Evolutionary conservation across 2,329 filamentous ascomycete genomes (phyloP).

Genomic region (Fusarium miscanthi): DNA sequence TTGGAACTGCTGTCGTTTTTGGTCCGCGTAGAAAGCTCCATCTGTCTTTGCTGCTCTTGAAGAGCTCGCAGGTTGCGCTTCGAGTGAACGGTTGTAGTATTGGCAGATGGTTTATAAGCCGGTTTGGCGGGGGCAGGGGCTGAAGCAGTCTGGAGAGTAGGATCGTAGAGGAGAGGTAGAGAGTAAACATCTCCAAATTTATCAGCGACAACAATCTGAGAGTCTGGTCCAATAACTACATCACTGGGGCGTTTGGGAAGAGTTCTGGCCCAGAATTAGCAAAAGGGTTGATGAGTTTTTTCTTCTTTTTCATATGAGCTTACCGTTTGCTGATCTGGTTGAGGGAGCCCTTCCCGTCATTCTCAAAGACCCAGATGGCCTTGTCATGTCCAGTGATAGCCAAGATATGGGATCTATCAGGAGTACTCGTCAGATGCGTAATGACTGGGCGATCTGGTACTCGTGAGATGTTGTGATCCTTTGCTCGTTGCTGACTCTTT

Average conservation of each 20-base stretch:
- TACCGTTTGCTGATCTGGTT: slow-evolving; percentile 78
- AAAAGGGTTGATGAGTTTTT: not conserved
- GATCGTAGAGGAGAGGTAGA: slow-evolving; percentile 69
- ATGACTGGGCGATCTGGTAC: slow-evolving; percentile 71
- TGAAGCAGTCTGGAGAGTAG: slow-evolving; percentile 24
- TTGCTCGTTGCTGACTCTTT: slow-evolving; percentile 37
- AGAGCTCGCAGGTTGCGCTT: slow-evolving; percentile 71
- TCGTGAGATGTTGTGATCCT: slow-evolving; percentile 42
- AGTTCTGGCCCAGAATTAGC: slow-evolving; percentile 60
- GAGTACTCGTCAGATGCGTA: slow-evolving; percentile 73
- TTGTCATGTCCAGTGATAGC: slow-evolving; percentile 94
- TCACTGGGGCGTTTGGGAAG: slow-evolving; percentile 93
- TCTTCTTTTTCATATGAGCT: not conserved
- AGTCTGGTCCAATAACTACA: slow-evolving; percentile 75
- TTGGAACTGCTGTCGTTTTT: slow-evolving; percentile 46
- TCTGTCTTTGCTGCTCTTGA: slow-evolving; percentile 65
- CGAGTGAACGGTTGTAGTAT: slow-evolving; percentile 71
- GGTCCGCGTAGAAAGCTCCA: slow-evolving; percentile 47
- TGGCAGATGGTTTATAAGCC: slow-evolving; percentile 62
- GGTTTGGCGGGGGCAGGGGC: slow-evolving; percentile 43
- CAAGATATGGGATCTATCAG: slow-evolving; percentile 74
- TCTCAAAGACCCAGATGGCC: slow-evolving; percentile 82
- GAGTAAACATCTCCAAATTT: slow-evolving; percentile 98
- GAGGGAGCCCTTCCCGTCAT: slow-evolving; percentile 70
- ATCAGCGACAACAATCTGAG: slow-evolving; percentile 84